Conservation (phyloP, 2,329 filamentous ascomycete species). For the Zymoseptoria brevis region DNA sequence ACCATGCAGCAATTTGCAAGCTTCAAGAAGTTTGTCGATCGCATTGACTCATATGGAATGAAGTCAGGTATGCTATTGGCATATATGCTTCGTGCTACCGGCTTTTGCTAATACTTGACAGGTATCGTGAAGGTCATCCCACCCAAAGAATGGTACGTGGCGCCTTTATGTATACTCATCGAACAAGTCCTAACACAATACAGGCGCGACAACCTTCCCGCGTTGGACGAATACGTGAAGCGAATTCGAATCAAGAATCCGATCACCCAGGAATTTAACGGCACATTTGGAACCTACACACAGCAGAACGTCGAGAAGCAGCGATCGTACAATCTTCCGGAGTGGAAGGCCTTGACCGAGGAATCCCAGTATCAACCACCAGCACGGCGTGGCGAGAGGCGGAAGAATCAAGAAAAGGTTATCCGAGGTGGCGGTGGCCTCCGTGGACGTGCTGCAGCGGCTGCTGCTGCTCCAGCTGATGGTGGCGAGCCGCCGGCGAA, state of each 20-base stretch:
- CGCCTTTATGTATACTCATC: not conserved
- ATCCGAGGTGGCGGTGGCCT: conserved; percentile 31
- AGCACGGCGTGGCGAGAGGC: conserved; percentile 74
- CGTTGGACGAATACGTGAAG: conserved; percentile 79
- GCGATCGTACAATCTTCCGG: conserved; percentile 88
- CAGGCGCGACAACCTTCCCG: conserved; percentile 62
- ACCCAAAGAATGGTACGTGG: conserved; percentile 77
- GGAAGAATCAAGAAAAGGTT: conserved; percentile 48
- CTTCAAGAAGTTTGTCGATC: conserved; percentile 85
- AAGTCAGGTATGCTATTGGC: conserved; percentile 82
- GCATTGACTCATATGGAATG: conserved; percentile 92
- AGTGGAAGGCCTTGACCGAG: conserved; percentile 90
- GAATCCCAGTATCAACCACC: conserved; percentile 95
- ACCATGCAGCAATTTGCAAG: conserved; percentile 91
- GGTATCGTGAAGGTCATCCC: conserved; percentile 95
- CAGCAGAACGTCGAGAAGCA: conserved; percentile 97
- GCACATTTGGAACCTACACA: conserved; percentile 87
- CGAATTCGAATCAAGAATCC: conserved; percentile 90
- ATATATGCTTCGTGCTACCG: not conserved
- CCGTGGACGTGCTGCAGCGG: conserved; percentile 21
- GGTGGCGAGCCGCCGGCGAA: conserved; percentile 33
- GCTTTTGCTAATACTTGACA: conserved; percentile 42
- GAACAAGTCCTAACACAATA: conserved; percentile 13
- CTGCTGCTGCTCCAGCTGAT: conserved; percentile 20
- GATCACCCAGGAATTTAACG: conserved; percentile 97